phyloP scores from a whole-genome alignment of 169 alveolate genomes.

The Babesia ovis region DNA sequence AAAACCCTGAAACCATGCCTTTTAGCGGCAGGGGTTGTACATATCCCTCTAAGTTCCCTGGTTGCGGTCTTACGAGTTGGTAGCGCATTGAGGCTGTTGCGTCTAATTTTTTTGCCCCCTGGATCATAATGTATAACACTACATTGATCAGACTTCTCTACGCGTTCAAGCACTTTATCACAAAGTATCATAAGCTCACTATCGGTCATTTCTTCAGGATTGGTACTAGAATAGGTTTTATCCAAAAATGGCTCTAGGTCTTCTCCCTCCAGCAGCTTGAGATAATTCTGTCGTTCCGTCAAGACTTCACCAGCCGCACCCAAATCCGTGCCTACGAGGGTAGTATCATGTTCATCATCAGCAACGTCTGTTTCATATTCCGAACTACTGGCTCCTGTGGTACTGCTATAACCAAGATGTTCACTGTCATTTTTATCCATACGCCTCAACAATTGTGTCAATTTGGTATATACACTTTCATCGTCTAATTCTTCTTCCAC shows the following conservation, averaged over 20 bases:
- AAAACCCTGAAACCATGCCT: neutral
- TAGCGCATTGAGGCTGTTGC: conserved; percentile 1
- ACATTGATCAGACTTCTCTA: conserved; percentile 20
- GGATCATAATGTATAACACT: conserved; percentile 21
- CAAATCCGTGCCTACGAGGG: neutral
- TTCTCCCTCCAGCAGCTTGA: conserved; percentile 41
- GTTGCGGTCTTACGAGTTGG: neutral
- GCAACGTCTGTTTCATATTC: neutral
- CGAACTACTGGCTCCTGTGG: neutral
- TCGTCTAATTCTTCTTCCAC: conserved; percentile 9
- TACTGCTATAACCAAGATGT: neutral
- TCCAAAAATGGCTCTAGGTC: conserved; percentile 32
- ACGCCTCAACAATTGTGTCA: neutral
- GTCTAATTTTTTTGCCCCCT: neutral
- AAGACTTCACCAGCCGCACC: neutral
- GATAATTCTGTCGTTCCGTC: conserved; percentile 25
- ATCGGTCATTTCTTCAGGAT: conserved; percentile 27
- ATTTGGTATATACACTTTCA: neutral
- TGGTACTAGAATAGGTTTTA: conserved; percentile 11
- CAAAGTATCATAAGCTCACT: conserved; percentile 6
- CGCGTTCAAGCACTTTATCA: conserved; percentile 19
- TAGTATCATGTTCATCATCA: neutral
- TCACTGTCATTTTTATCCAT: neutral
- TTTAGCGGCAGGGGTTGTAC: neutral
- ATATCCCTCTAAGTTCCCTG: neutral